A percentile compares a stretch with the other conserved stretches of the same genome.
phyloP scores from a whole-genome alignment of 495 filamentous ascomycete species.

The Neurospora pannonica region DNA sequence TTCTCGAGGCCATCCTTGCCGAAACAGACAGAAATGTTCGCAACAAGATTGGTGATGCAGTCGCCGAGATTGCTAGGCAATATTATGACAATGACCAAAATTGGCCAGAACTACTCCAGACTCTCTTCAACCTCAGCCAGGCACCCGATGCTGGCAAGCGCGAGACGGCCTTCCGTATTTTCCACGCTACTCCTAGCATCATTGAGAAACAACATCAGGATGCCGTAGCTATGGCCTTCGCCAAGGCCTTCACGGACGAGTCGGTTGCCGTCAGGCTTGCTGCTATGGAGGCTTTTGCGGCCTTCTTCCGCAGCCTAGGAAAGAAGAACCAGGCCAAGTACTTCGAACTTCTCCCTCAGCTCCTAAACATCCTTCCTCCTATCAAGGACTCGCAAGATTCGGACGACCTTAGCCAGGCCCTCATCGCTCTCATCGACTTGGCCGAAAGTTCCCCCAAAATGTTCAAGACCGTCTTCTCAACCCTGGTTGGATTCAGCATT shows the following conservation, averaged over 20 bases:
- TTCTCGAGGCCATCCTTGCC: slow-evolving; percentile 62
- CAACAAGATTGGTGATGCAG: slow-evolving; percentile 93
- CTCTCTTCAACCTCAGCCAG: slow-evolving; percentile 81
- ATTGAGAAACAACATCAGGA: slow-evolving; percentile 94
- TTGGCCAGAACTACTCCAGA: slow-evolving; percentile 84
- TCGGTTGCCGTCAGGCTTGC: slow-evolving; percentile 74
- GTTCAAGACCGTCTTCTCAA: slow-evolving; percentile 88
- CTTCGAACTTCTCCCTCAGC: slow-evolving; percentile 72
- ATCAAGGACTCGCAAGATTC: slow-evolving; percentile 84
- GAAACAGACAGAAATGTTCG: slow-evolving; percentile 65
- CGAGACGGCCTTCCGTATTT: slow-evolving; percentile 87
- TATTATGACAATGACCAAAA: slow-evolving; percentile 80
- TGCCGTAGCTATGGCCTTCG: slow-evolving; percentile 73
- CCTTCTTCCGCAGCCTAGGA: slow-evolving; percentile 82
- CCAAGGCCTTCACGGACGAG: slow-evolving; percentile 83
- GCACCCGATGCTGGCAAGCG: slow-evolving; percentile 69
- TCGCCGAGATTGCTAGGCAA: slow-evolving; percentile 89
- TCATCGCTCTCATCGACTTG: slow-evolving; percentile 85
- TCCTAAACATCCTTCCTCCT: slow-evolving; percentile 86
- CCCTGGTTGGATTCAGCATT: slow-evolving; percentile 83
- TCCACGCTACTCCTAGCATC: slow-evolving; percentile 88
- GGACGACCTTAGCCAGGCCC: slow-evolving; percentile 78
- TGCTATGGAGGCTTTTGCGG: slow-evolving; percentile 92
- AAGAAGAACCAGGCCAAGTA: slow-evolving; percentile 85
- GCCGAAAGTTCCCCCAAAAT: slow-evolving; percentile 88